Evolutionary conservation across 257 asterid species (phyloP).

Genomic region (Penstemon eatonii): DNA sequence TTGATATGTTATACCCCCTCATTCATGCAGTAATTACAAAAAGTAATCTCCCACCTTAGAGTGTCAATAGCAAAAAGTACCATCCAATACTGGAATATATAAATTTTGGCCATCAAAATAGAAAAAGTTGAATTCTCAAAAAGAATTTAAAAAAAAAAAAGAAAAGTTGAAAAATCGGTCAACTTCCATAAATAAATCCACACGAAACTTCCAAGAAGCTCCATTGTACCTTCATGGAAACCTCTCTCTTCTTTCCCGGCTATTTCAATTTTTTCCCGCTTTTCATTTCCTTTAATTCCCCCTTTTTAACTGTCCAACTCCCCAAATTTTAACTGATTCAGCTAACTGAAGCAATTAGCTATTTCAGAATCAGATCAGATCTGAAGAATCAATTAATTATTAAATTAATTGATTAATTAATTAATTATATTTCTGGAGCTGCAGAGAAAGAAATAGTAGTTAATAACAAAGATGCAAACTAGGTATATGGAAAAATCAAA

Average conservation of each 20-base stretch:
- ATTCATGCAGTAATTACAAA: neutral
- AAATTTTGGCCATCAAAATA: slow-evolving; percentile 25
- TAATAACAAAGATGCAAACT: slow-evolving; percentile 52
- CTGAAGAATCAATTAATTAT: slow-evolving; percentile 32
- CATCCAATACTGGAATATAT: neutral
- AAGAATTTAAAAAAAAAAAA: too few species aligned
- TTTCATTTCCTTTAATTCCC: slow-evolving; percentile 35
- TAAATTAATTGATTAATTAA: slow-evolving; percentile 1
- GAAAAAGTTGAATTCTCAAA: neutral
- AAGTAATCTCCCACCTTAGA: neutral
- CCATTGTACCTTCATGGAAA: slow-evolving; percentile 40
- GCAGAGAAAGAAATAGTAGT: neutral
- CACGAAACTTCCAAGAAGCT: slow-evolving; percentile 38
- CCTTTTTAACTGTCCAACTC: slow-evolving; percentile 41
- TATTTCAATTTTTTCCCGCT: slow-evolving; percentile 75
- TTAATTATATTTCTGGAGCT: slow-evolving; percentile 23
- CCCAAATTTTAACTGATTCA: slow-evolving; percentile 30
- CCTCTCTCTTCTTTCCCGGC: slow-evolving; percentile 46
- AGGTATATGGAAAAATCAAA: slow-evolving; percentile 56
- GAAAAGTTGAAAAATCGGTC: slow-evolving; percentile 29
- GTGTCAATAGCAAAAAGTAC: slow-evolving; percentile 24
- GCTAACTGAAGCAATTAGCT: slow-evolving; percentile 10
- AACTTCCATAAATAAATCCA: neutral
- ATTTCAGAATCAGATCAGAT: slow-evolving; percentile 48
- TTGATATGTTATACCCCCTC: too few species aligned